phyloP scores from a whole-genome alignment of 148 eudicot genomes.

The Drosera capensis region DNA sequence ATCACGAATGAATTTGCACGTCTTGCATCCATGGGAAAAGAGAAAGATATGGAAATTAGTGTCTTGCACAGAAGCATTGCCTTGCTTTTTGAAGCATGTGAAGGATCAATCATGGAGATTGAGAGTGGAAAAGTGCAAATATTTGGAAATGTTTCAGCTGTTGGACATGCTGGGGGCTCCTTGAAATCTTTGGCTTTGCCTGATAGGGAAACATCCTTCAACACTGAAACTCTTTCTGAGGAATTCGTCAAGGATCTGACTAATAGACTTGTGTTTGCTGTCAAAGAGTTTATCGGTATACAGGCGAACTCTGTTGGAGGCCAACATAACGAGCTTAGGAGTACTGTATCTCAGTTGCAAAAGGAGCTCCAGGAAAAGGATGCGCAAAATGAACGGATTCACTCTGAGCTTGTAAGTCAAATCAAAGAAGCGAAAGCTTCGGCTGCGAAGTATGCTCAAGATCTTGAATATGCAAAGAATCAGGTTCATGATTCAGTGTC shows the following conservation, averaged over 20 bases:
- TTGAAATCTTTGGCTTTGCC: slow-evolving; percentile 20
- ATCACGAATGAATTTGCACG: slow-evolving; percentile 24
- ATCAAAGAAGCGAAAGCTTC: slow-evolving; percentile 65
- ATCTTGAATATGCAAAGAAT: slow-evolving; percentile 36
- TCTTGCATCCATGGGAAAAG: slow-evolving; percentile 39
- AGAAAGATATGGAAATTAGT: slow-evolving; percentile 36
- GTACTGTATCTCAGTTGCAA: slow-evolving; percentile 43
- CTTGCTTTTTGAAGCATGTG: slow-evolving; percentile 57
- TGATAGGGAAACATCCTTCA: slow-evolving; percentile 19
- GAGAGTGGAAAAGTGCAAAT: slow-evolving; percentile 36
- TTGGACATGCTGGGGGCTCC: slow-evolving; percentile 16
- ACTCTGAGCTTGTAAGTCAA: slow-evolving; percentile 74
- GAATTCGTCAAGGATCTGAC: slow-evolving; percentile 27
- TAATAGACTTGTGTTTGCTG: slow-evolving; percentile 29
- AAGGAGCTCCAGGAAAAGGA: slow-evolving; percentile 85
- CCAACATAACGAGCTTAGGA: slow-evolving; percentile 47
- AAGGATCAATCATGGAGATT: slow-evolving; percentile 39
- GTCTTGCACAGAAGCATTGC: slow-evolving; percentile 30
- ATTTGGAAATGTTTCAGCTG: slow-evolving; percentile 24
- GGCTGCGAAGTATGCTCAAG: slow-evolving; percentile 45
- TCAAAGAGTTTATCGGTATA: slow-evolving; percentile 27
- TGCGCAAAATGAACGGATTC: slow-evolving; percentile 54
- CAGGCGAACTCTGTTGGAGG: slow-evolving; percentile 31
- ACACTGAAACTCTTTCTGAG: slow-evolving; percentile 18
- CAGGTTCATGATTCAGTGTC: slow-evolving; percentile 37